Conservation (phyloP, 306 rosid species). For the Cucumis cinereus region DNA sequence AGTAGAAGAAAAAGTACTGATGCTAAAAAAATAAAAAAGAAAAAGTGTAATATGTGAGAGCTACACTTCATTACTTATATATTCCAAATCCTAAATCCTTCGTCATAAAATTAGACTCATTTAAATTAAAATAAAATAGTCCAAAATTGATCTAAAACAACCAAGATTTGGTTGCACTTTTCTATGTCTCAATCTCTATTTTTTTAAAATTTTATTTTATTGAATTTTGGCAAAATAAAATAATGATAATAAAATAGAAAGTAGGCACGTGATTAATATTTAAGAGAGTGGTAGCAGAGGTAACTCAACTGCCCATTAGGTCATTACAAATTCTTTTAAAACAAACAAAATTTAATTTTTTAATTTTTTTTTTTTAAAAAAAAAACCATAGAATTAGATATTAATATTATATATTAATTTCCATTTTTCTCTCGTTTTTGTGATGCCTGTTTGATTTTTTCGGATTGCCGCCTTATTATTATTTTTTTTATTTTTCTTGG, state of each 20-base stretch:
- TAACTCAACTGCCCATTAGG: neutral
- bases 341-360: too few species aligned
- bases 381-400: neutral
- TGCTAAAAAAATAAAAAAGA: too few species aligned
- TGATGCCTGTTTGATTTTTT: neutral
- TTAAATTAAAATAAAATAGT: too few species aligned
- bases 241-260: neutral
- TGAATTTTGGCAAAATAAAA: neutral
- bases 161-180: neutral
- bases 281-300: neutral
- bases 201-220: neutral
- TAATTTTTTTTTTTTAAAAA: too few species aligned
- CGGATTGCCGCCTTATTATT: neutral
- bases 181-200: neutral
- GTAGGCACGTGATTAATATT: neutral
- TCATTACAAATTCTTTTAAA: too few species aligned
- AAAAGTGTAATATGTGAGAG: too few species aligned
- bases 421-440: neutral
- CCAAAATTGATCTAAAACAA: neutral
- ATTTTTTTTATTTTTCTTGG: neutral
- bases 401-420: neutral
- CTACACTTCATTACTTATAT: too few species aligned
- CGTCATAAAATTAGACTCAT: too few species aligned
- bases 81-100: too few species aligned
- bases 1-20: too few species aligned